Evolutionary conservation across 2,329 filamentous ascomycete species (phyloP).

Genomic region (Aspergillus quadrilineatus): DNA sequence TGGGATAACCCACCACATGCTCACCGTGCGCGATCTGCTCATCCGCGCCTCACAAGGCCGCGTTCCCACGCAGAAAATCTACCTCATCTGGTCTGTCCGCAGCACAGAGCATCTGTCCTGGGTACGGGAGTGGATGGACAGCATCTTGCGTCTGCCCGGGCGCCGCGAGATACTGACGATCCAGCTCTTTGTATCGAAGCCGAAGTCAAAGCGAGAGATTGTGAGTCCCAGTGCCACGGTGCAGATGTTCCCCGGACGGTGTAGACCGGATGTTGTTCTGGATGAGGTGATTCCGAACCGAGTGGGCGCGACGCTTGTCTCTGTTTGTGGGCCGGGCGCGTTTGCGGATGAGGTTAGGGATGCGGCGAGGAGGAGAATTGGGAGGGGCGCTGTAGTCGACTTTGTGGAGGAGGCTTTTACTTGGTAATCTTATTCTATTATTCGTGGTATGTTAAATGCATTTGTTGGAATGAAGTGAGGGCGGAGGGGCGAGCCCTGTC

Average conservation of each 20-base stretch:
- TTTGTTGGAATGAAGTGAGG: background rate
- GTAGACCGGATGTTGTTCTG: constrained; percentile 55
- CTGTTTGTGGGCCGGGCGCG: constrained; percentile 62
- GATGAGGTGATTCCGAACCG: constrained; percentile 57
- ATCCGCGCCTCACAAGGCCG: constrained; percentile 52
- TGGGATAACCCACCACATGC: constrained; percentile 65
- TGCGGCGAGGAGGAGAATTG: constrained; percentile 52
- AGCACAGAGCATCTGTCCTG: constrained; percentile 61
- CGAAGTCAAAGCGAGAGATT: constrained; percentile 55
- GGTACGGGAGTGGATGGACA: constrained; percentile 66
- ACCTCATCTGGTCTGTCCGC: constrained; percentile 64
- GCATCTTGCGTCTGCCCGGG: constrained; percentile 59
- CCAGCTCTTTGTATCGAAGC: constrained; percentile 63
- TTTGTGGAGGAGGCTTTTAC: constrained; percentile 67
- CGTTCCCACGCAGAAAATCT: constrained; percentile 58
- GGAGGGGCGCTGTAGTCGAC: constrained; percentile 56
- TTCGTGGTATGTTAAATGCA: background rate
- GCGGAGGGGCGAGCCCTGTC: background rate
- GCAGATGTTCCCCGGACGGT: constrained; percentile 62
- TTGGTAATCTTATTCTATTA: constrained; percentile 44
- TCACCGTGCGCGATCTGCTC: constrained; percentile 60
- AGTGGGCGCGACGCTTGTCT: constrained; percentile 60
- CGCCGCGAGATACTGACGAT: constrained; percentile 60
- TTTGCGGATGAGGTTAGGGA: constrained; percentile 62
- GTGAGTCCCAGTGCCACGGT: constrained; percentile 57